phyloP scores from a whole-genome alignment of 2,329 filamentous ascomycete genomes.

The Sclerotinia glacialis region DNA sequence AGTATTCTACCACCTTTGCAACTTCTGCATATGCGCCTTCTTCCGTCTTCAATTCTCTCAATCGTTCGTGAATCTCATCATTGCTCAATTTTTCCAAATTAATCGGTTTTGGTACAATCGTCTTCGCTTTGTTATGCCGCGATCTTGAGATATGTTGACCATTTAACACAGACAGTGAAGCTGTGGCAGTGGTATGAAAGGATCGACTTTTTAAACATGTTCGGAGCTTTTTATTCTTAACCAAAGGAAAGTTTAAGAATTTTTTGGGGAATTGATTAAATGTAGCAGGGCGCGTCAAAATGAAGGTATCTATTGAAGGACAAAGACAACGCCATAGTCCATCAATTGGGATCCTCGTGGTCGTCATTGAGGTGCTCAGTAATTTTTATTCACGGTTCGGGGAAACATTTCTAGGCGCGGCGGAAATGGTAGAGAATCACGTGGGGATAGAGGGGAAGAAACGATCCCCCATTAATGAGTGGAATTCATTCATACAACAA shows the following conservation, averaged over 20 bases:
- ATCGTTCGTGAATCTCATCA: conserved; percentile 46
- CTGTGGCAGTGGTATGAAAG: conserved; percentile 4
- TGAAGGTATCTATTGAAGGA: conserved; percentile 49
- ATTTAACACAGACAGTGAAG: background rate
- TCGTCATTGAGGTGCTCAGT: conserved; percentile 37
- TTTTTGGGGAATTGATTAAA: conserved; percentile 14
- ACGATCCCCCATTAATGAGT: conserved; percentile 1
- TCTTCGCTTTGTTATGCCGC: background rate
- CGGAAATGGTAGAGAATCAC: conserved; percentile 8
- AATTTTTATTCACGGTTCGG: conserved; percentile 12
- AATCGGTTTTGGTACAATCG: background rate
- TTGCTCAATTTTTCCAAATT: background rate
- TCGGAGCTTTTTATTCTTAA: conserved; percentile 5
- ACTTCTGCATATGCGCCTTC: conserved; percentile 43
- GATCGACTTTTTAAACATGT: conserved; percentile 9
- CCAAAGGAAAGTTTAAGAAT: background rate
- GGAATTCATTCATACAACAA: background rate
- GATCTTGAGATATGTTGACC: background rate
- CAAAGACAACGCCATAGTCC: conserved; percentile 64
- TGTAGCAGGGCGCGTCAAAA: conserved; percentile 22
- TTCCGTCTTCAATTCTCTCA: conserved; percentile 44
- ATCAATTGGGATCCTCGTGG: conserved; percentile 46
- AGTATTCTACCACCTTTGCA: conserved; percentile 51
- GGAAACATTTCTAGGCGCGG: conserved; percentile 10
- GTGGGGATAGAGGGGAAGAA: conserved; percentile 8